Conservation (phyloP, 2,329 filamentous ascomycete species). For the Colletotrichum sp. region DNA sequence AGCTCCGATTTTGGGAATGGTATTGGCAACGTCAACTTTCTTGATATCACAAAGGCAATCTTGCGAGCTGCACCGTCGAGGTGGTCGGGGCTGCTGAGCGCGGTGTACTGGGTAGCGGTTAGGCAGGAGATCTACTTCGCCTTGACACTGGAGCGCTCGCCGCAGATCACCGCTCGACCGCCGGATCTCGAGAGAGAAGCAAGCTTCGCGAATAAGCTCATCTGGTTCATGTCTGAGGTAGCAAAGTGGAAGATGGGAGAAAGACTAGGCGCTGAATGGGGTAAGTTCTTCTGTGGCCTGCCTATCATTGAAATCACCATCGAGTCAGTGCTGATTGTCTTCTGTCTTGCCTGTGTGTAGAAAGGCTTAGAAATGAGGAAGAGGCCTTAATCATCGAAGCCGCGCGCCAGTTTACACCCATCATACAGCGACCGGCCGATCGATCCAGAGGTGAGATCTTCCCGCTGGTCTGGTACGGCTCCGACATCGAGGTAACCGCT, state of each 20-base stretch:
- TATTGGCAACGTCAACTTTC: slow-evolving; percentile 36
- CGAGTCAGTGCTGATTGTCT: too few species aligned
- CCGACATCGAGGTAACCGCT: slow-evolving; percentile 43
- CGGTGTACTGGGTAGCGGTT: slow-evolving; percentile 46
- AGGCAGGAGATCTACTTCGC: slow-evolving; percentile 46
- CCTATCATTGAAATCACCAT: too few species aligned
- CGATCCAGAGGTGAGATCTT: slow-evolving; percentile 43
- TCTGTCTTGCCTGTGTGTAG: too few species aligned
- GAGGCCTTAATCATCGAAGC: not conserved
- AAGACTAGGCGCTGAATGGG: slow-evolving; percentile 39
- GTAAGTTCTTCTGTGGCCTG: slow-evolving; percentile 26
- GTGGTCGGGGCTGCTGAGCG: slow-evolving; percentile 41
- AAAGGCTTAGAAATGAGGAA: not conserved
- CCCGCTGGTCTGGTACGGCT: slow-evolving; percentile 43
- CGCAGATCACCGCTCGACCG: slow-evolving; percentile 38
- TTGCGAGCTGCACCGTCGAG: slow-evolving; percentile 40
- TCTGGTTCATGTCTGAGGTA: slow-evolving; percentile 45
- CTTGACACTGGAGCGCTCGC: slow-evolving; percentile 40
- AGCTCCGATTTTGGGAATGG: not conserved
- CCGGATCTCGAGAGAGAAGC: slow-evolving; percentile 36
- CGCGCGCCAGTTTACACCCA: slow-evolving; percentile 25
- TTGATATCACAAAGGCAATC: slow-evolving; percentile 45
- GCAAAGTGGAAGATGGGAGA: slow-evolving; percentile 46
- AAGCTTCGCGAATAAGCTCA: slow-evolving; percentile 42
- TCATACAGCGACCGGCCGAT: slow-evolving; percentile 37